Base-by-base conservation (phyloP, 345 rosid genomes). In the Corchorus olitorius region DNA sequence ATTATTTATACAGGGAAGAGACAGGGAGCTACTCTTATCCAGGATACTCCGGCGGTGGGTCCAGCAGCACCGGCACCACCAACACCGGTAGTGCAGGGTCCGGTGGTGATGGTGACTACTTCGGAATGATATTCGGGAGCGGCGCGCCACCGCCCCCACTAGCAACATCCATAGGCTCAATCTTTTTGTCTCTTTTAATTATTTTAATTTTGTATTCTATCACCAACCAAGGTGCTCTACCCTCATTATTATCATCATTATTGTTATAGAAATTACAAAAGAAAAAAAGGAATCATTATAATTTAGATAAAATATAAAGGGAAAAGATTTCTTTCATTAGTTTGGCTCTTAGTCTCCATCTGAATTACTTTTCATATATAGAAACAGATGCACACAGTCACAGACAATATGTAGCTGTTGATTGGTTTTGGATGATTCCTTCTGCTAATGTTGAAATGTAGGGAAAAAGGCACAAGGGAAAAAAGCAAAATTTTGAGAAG, bases 51-150 rank as follows among this genome's bases (percentile, higher is more conserved):
- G 83, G 81, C 12, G 60, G 73, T 54, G 92, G 88, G 85, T 65
- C 87, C 54, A 84, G 78, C 58, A 74, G 81, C 17, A 43, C 72
- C 13, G 82, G 85, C 46, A 76, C 84, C n/a, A 77, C 85, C 77
- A 63, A 59, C 82, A 76, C 71, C 15, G 81, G 86, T 46, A 16
- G 3, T n/a, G 80, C 49, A 4, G 84, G 86, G 27, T 53, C 82
- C 75, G 65, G 76, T 6, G 65, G 46, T 20, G 80, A 80, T 34
- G 88, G 76, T 1, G 85, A 84, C 80, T 76, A 27, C 76, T 89
- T 93, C 77, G 87, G 93, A 70, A 88, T 88, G 92, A 91, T 84
- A 83, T 96, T 96, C 7, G 90, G 94, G 79, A 83, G 87, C 73
- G 87, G 80, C n/a, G 84, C 74, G 0, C 73, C 87, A 33, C 79